Percentiles rank a stretch among this genome's conserved stretches.
phyloP scores from a whole-genome alignment of 805 yeast genomes.

The Scheffersomyces ergatensis region DNA sequence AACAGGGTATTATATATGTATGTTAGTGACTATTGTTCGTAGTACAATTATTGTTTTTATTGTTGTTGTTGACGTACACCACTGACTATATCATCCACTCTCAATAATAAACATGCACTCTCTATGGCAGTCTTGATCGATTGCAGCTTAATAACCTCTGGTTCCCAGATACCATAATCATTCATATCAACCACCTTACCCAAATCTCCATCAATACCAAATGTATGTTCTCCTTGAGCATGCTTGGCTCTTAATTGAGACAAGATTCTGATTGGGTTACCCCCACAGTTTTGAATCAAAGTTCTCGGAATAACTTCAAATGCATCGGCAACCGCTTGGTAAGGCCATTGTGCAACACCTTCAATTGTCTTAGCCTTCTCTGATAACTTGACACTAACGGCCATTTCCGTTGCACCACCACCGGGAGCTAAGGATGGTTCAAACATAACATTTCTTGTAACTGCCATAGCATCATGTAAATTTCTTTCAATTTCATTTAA shows the following conservation, averaged over 20 bases:
- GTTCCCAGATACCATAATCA: constrained; percentile 97
- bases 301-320: constrained; percentile 98
- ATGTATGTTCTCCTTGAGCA: constrained; percentile 81
- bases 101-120: constrained; percentile 87
- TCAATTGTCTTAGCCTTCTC: constrained; percentile 90
- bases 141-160: constrained; percentile 96
- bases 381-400: constrained; percentile 81
- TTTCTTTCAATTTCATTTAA: constrained; percentile 95
- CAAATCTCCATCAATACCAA: constrained; percentile 91
- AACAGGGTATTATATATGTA: no score
- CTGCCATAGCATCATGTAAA: constrained; percentile 98
- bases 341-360: constrained; percentile 98
- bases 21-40: no score
- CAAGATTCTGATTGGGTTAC: constrained; percentile 85
- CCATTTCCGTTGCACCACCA: constrained; percentile 99
- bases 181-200: constrained; percentile 96
- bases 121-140: constrained; percentile 97
- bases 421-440: constrained; percentile 97
- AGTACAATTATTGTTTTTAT: not conserved
- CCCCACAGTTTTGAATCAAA: constrained; percentile 95
- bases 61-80: constrained; percentile 68
- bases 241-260: constrained; percentile 95
- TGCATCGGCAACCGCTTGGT: constrained; percentile 98
- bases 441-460: constrained; percentile 88
- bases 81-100: constrained; percentile 97